phyloP scores from a whole-genome alignment of 352 stramenopile species.

The Globisporangium uncinulatum region DNA sequence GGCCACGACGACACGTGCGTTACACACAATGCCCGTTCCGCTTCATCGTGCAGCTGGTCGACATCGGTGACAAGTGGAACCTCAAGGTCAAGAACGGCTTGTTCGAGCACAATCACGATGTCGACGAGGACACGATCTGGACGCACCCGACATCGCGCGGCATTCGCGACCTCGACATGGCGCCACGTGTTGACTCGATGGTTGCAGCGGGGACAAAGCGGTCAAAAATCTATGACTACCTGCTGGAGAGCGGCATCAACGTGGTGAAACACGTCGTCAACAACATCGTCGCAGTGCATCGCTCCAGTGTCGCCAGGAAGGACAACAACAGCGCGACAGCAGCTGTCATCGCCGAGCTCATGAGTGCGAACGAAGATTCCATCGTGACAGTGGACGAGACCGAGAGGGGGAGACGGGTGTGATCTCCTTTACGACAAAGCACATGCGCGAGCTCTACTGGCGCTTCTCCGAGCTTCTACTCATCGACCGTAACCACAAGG shows the following conservation, averaged over 20 bases:
- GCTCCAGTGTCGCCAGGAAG: too few relatives aligned
- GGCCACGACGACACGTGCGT: neutral
- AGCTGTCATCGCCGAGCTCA: neutral
- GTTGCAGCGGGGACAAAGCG: too few relatives aligned
- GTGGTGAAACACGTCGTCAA: too few relatives aligned
- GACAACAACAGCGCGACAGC: too few relatives aligned
- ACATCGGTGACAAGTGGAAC: neutral
- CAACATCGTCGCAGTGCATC: too few relatives aligned
- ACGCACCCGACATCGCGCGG: neutral
- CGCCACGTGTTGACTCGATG: too few relatives aligned
- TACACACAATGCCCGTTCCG: neutral
- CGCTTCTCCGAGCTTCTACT: slow-evolving; percentile 13
- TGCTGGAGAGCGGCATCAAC: too few relatives aligned
- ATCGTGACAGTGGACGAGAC: slow-evolving; percentile 8
- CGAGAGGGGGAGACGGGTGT: slow-evolving; percentile 4
- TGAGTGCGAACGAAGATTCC: neutral
- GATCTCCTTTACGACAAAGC: slow-evolving; percentile 4
- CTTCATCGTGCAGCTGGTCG: neutral
- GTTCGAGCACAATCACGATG: neutral
- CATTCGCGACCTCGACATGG: too few relatives aligned
- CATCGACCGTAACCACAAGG: slow-evolving; percentile 17
- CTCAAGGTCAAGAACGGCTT: neutral
- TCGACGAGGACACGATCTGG: neutral
- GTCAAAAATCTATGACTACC: too few relatives aligned
- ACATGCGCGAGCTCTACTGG: slow-evolving; percentile 8